Percentiles rank a stretch among this genome's conserved stretches.
These are phyloP conservation scores for Cystoderma amianthinum DNA, from an alignment of 768 basidiomycete genomes.

Conservation along the genomic window DNA sequence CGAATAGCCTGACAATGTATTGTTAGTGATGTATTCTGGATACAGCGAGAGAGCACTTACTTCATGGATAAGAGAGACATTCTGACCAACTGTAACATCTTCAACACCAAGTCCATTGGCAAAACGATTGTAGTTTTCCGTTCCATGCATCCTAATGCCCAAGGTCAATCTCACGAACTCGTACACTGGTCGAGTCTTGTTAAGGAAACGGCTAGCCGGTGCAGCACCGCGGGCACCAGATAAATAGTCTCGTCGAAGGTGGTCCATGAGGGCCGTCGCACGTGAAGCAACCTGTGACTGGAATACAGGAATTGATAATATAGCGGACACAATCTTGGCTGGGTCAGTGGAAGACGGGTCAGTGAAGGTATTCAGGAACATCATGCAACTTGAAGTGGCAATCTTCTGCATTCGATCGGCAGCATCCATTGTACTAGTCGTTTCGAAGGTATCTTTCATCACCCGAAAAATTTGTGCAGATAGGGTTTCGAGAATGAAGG, in stretches of 20 bases:
- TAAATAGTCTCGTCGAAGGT: conserved; percentile 50
- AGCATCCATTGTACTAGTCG: conserved; percentile 65
- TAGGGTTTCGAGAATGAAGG: conserved; percentile 21
- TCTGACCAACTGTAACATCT: conserved; percentile 61
- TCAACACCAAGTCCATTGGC: conserved; percentile 35
- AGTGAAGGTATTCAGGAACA: conserved; percentile 38
- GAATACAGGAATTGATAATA: conserved; percentile 42
- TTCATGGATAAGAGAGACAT: conserved; percentile 69
- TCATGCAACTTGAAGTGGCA: conserved; percentile 47
- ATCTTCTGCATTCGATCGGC: conserved; percentile 56
- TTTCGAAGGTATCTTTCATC: conserved; percentile 51
- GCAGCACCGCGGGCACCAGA: conserved; percentile 49
- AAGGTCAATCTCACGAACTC: conserved; percentile 60
- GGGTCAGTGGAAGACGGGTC: conserved; percentile 22
- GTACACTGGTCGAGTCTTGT: conserved; percentile 59
- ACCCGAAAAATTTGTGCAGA: conserved; percentile 26
- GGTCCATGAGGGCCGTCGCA: conserved; percentile 35
- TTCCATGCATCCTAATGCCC: conserved; percentile 71
- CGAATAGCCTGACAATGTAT: conserved; percentile 40
- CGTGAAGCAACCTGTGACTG: conserved; percentile 42
- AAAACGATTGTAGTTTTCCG: conserved; percentile 52
- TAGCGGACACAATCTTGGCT: conserved; percentile 18
- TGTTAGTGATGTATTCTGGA: background rate
- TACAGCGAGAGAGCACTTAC: conserved; percentile 19
- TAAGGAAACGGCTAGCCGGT: conserved; percentile 59